Evolutionary conservation across 2,329 filamentous ascomycete species (phyloP), one percentile per base, ranked within the genome.

Genomic region (Lachnum nothofagi): DNA sequence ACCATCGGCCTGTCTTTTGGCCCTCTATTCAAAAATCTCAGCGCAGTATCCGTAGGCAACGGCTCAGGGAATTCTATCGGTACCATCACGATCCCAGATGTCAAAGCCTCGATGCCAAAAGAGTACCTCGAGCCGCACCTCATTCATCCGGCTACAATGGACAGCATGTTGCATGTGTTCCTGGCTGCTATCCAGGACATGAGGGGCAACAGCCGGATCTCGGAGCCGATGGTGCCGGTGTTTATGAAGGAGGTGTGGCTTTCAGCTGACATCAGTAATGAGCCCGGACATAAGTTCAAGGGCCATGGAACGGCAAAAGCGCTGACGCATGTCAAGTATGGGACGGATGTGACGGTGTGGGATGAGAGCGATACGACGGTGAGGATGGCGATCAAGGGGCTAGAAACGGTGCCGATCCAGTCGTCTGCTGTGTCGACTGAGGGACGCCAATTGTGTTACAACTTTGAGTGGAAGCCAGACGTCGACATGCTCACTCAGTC

Each of bases 121-220:
- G 53, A 56, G 1, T 65, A 58, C 46, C 51, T 63, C 20, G 58
- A 65, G 35, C 46, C 60, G 0, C 65, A 68, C 42, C 25, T 68
- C 4, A 63, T 68, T 10, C 67, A 69, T 23, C 67, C 67, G 4
- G 58, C 60, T 8, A 68, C 65, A 2, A 59, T 69, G 53, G 65
- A 69, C 20, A 63, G 56, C 40, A 62, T 66, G 55, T 58, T 68
- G 12, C 63, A 65, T 34, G 49, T 62, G 35, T 57, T 62, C 19
- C 54, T 67, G 33, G 52, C 59, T 4, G 57, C n/a, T 6, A 34
- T 16, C 62, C 1, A 61, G 27, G 61, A 65, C 34, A 42, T 57
- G 24, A 58, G 49, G 7, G 54, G 58, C 1, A 52, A 55, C n/a
- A 17, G 52, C 4, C 56, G 50, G 5, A 41, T 67, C 3, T 52